phyloP scores from a whole-genome alignment of 2,329 filamentous ascomycete genomes.

The Sclerotinia glacialis region DNA sequence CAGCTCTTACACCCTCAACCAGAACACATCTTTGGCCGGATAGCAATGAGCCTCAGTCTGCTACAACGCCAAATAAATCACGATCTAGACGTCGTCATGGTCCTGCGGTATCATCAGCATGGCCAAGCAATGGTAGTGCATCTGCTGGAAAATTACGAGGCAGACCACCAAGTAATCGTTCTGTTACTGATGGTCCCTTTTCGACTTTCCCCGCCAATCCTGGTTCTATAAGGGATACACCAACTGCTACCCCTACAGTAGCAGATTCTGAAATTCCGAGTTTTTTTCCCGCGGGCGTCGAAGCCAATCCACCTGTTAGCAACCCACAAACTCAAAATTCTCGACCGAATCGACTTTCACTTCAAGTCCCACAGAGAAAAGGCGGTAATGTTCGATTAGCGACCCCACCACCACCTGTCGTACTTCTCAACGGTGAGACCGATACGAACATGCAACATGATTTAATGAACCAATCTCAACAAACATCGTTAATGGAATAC shows the following conservation, averaged over 20 bases:
- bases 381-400: conserved; percentile 61
- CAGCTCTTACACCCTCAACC: conserved; percentile 68
- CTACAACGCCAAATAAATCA: conserved; percentile 63
- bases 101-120: conserved; percentile 86
- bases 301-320: conserved; percentile 24
- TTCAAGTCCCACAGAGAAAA: conserved; percentile 62
- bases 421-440: conserved; percentile 49
- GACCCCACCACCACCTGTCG: conserved; percentile 48
- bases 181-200: conserved; percentile 63
- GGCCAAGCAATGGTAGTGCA: conserved; percentile 65
- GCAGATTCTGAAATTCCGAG: conserved; percentile 42
- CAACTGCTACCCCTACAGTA: conserved; percentile 45
- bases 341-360: conserved; percentile 52
- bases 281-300: conserved; percentile 38
- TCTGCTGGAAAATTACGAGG: conserved; percentile 71
- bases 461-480: conserved; percentile 28
- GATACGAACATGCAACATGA: conserved; percentile 37
- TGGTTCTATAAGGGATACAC: conserved; percentile 44
- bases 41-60: conserved; percentile 66
- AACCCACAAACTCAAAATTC: conserved; percentile 27
- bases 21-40: conserved; percentile 43
- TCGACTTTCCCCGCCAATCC: conserved; percentile 66
- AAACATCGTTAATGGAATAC: conserved; percentile 35
- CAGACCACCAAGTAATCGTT: conserved; percentile 71
- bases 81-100: conserved; percentile 66